Percentiles rank a stretch among this genome's conserved stretches.
These are phyloP conservation scores for Aspergillus arachidicola DNA, from an alignment of 2,329 filamentous ascomycete species.

Conservation along the genomic window DNA sequence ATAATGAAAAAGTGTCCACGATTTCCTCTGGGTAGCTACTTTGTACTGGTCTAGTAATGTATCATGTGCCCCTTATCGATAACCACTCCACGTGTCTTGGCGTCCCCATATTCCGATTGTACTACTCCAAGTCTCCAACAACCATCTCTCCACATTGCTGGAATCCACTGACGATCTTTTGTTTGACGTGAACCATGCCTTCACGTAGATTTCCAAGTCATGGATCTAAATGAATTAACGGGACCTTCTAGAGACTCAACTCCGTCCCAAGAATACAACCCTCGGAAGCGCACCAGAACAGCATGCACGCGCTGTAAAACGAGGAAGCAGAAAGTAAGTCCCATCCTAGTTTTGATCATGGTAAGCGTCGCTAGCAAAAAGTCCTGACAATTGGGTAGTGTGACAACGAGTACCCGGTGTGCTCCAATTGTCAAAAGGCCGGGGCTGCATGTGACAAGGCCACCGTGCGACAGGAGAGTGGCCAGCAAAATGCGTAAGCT, in stretches of 20 bases:
- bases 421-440: slow-evolving; percentile 49
- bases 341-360: not conserved
- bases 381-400: slow-evolving; percentile 33
- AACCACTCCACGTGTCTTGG: slow-evolving; percentile 5
- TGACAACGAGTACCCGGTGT: slow-evolving; percentile 49
- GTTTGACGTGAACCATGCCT: slow-evolving; percentile 4
- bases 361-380: not conserved
- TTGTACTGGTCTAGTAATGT: not conserved
- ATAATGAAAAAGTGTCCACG: not conserved
- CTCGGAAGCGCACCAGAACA: slow-evolving; percentile 49
- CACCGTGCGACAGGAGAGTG: slow-evolving; percentile 43
- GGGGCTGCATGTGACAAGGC: slow-evolving; percentile 48
- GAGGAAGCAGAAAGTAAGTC: slow-evolving; percentile 47
- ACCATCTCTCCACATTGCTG: not conserved
- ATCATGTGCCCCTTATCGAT: not conserved
- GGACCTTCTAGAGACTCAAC: slow-evolving; percentile 26
- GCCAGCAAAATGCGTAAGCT: slow-evolving; percentile 38
- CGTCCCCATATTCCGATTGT: not conserved
- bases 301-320: slow-evolving; percentile 51
- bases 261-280: slow-evolving; percentile 39
- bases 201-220: not conserved
- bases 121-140: not conserved
- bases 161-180: not conserved
- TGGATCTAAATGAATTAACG: slow-evolving; percentile 25
- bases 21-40: no score